Conservation (phyloP, 768 basidiomycete genomes). For the Daedaleopsis sinensis region DNA sequence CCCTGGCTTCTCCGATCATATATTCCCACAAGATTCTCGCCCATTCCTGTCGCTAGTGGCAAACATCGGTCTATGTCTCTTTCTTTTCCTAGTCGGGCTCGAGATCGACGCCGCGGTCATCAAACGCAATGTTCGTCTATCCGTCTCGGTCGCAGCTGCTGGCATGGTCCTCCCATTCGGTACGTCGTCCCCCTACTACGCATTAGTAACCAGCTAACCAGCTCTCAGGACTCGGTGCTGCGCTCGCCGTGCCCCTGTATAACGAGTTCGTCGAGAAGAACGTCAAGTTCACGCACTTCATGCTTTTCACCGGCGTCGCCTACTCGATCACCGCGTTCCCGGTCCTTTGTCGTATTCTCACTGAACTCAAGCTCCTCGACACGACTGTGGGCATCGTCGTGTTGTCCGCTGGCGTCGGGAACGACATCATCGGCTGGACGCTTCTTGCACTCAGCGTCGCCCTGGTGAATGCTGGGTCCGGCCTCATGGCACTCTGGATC, state of each 20-base stretch:
- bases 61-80: constrained; percentile 85
- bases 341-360: constrained; percentile 84
- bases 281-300: constrained; percentile 83
- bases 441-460: constrained; percentile 90
- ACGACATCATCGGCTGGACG: constrained; percentile 78
- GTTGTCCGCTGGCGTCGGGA: constrained; percentile 89
- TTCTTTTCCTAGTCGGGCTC: constrained; percentile 91
- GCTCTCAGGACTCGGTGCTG: constrained; percentile 59
- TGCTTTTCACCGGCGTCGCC: constrained; percentile 93
- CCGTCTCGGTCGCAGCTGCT: constrained; percentile 69
- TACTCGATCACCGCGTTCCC: constrained; percentile 90
- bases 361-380: constrained; percentile 88
- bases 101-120: constrained; percentile 85
- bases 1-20: constrained; percentile 83
- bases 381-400: constrained; percentile 93
- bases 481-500: constrained; percentile 84
- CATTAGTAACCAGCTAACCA: not conserved
- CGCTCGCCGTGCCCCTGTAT: constrained; percentile 71
- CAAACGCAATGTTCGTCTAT: constrained; percentile 72
- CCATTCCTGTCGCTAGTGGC: constrained; percentile 86
- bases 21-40: constrained; percentile 75
- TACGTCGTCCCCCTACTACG: not conserved
- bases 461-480: constrained; percentile 85
- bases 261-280: constrained; percentile 66
- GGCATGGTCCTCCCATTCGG: constrained; percentile 91